These are phyloP conservation scores for Penicillium sumatraense DNA, from an alignment of 2,329 filamentous ascomycete species.

Conservation along the genomic window DNA sequence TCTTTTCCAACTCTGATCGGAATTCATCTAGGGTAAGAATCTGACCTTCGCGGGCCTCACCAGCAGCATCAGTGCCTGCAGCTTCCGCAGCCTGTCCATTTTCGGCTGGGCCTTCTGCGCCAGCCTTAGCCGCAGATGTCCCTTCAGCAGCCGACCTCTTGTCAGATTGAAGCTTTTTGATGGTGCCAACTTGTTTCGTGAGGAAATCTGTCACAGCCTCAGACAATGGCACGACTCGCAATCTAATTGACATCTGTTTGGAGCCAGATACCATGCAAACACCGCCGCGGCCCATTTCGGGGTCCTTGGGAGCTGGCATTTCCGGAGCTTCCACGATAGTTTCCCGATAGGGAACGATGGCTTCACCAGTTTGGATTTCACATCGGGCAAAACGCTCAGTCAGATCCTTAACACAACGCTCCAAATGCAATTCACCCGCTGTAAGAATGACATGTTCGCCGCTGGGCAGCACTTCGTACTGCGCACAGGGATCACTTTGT, in stretches of 20 bases:
- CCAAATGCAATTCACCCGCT: conserved; percentile 90
- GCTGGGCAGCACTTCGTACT: conserved; percentile 90
- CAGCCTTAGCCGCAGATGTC: conserved; percentile 26
- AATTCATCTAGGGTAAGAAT: conserved; percentile 76
- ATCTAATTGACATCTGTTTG: conserved; percentile 78
- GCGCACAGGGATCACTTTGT: conserved; percentile 92
- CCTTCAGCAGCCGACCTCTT: conserved; percentile 57
- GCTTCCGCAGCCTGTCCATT: conserved; percentile 46
- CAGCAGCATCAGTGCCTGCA: conserved; percentile 56
- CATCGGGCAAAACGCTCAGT: conserved; percentile 91
- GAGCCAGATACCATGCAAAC: conserved; percentile 78
- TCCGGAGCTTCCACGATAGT: conserved; percentile 86
- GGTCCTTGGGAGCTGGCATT: conserved; percentile 86
- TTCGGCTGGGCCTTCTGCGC: conserved; percentile 46
- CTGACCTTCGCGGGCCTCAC: conserved; percentile 63
- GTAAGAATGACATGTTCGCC: conserved; percentile 95
- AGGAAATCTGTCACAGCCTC: conserved; percentile 81
- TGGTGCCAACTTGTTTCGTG: conserved; percentile 74
- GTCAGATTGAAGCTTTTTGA: conserved; percentile 79
- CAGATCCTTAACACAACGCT: conserved; percentile 90
- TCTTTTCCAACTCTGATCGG: conserved; percentile 67
- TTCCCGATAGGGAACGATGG: conserved; percentile 95
- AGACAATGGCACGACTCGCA: conserved; percentile 81
- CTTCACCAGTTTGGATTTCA: conserved; percentile 90
- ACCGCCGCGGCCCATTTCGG: conserved; percentile 82